Evolutionary conservation across 345 rosid genomes (phyloP).

Genomic region (Linum tenue): DNA sequence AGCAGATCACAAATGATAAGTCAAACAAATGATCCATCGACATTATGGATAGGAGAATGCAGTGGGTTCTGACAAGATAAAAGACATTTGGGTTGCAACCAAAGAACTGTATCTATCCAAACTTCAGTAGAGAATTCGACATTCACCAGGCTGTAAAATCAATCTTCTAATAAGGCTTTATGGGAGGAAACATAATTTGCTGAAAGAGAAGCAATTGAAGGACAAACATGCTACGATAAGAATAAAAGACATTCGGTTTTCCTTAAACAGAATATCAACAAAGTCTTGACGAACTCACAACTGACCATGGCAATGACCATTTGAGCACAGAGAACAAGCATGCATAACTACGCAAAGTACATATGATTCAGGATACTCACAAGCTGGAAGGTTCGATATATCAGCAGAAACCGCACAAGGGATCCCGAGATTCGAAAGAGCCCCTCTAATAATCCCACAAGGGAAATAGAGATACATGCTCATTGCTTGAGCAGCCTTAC

Average conservation of each 20-base stretch:
- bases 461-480: constrained; percentile 91
- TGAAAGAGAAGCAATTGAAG: neutral
- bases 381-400: constrained; percentile 87
- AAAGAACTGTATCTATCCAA: too few relatives aligned
- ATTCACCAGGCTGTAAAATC: too few relatives aligned
- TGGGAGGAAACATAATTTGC: too few relatives aligned
- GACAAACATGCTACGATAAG: too few relatives aligned
- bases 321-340: too few relatives aligned
- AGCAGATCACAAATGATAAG: too few relatives aligned
- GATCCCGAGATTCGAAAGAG: constrained; percentile 94
- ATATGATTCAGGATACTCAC: constrained; percentile 36
- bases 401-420: constrained; percentile 96
- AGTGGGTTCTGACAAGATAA: too few relatives aligned
- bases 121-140: too few relatives aligned
- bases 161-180: too few relatives aligned
- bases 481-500: constrained; percentile 57
- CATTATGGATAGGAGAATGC: too few relatives aligned
- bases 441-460: constrained; percentile 93
- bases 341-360: neutral
- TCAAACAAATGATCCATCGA: too few relatives aligned
- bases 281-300: neutral
- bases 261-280: neutral
- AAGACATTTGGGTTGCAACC: too few relatives aligned
- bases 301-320: neutral
- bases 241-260: neutral